Evolutionary conservation across 352 stramenopile genomes (phyloP), one percentile per base, ranked within the genome.

Genomic region (Phytophthora multivora): DNA sequence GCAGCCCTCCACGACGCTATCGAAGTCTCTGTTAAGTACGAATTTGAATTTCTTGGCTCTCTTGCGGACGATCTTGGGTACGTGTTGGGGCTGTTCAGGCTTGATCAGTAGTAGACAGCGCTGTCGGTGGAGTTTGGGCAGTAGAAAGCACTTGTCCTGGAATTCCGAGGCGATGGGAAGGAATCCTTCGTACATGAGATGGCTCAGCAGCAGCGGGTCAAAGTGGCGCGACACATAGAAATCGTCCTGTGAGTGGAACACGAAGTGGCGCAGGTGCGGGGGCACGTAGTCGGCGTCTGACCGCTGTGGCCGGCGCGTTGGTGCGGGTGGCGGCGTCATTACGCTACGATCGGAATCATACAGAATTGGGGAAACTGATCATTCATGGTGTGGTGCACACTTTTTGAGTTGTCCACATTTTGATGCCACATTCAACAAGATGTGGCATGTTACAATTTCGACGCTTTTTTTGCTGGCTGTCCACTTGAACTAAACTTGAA

Each of bases 181-280:
- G 56, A 98, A 98, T n/a, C 94, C 94, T 64, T 98, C 90, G 53
- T 79, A 89, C 90, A 98, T 98, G 46, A 98, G 77, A 63, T 97
- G 90, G 41, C 77, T 82, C 25, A 98, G 71, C 39, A 98, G 66
- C 65, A 91, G 51, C 15, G 87, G 82, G 35, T 98, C 83, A 63
- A 97, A 98, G 58, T 86, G 89, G 15, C 74, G 86, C 41, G 90
- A 95, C 33, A 97, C 79, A 66, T 96, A 98, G 62, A 98, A 98
- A 57, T 98, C 94, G 38, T 96, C 90, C 59, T 97, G 87, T 59
- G 95, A 96, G 61, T 97, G 92, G 63, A 88, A 83, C 9, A 98
- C 89, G 55, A 94, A 91, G 33, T 70, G 76, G 33, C 69, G 72
- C 16, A 98, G 63, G 57, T 96, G 92, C 42, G 54, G n/a, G 3